A percentile compares a stretch with the other conserved stretches of the same genome.
Conservation (phyloP, 345 rosid genomes). For the Arabidopsis suecica region DNA sequence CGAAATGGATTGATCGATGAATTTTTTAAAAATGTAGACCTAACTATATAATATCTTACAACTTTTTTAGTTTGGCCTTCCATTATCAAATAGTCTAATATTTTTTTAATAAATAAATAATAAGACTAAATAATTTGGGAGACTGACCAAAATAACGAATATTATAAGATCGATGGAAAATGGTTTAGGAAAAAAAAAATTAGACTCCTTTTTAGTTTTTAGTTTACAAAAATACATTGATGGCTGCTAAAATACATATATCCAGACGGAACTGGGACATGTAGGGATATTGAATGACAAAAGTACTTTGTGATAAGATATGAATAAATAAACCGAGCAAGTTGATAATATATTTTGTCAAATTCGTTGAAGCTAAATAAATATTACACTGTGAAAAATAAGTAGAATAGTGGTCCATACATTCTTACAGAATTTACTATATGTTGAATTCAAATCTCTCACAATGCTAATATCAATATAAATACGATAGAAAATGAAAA, state of each 20-base stretch:
- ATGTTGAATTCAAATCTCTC: background rate
- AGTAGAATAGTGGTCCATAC: constrained; percentile 1
- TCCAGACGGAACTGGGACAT: background rate
- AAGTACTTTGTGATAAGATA: background rate
- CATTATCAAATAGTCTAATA: too few relatives aligned
- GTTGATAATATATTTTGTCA: constrained; percentile 8
- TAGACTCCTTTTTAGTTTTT: background rate
- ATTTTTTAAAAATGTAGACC: constrained; percentile 1
- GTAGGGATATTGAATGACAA: constrained; percentile 8
- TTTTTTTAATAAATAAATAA: too few relatives aligned
- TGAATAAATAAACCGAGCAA: constrained; percentile 8
- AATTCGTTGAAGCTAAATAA: background rate
- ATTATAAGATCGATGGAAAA: background rate
- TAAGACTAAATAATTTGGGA: background rate
- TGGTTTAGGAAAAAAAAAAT: background rate
- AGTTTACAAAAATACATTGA: background rate
- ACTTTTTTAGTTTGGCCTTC: constrained; percentile 6
- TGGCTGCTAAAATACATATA: background rate
- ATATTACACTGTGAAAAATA: background rate
- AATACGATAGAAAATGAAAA: background rate
- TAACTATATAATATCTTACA: background rate
- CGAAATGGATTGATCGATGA: constrained; percentile 5
- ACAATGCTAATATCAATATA: background rate
- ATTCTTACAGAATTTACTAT: background rate
- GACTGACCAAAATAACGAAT: background rate